Evolutionary conservation across 2,329 filamentous ascomycete genomes (phyloP), one percentile per base, ranked within the genome.

Genomic region (Botrytis fragariae): DNA sequence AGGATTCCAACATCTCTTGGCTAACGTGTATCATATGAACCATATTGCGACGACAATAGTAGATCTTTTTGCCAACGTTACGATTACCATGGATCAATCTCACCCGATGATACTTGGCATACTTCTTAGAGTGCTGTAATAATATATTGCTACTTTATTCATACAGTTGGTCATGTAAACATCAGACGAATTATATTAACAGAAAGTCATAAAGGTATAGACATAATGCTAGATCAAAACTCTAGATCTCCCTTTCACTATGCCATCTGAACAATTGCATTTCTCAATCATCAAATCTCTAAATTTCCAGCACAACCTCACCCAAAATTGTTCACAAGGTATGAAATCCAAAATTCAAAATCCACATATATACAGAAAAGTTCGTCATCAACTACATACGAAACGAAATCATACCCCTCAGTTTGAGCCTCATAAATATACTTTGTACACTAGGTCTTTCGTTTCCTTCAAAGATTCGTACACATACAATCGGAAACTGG

Each of bases 111-210:
- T 14, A 25, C 59, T 61, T 61, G 59, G 59, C 59, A 60, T 14
- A 37, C 32, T 37, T 35, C 9, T 22, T 22, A 10, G 29, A 59
- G 29, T 59, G n/a, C 16, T 57, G 51, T 57, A 4, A 57, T 18
- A 35, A 20, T 59, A 59, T 22, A 35, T 35, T 35, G 18, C 57
- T 59, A 32, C 18, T 59, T 35, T 35, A 35, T 59, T 20, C 18
- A 8, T 3, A 20, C 8, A 22, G 57, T 29, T 35, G 9, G 18
- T 22, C 32, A 35, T n/a, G 14, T 44, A 44, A 63, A 63, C 37
- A 63, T 63, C 61, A 63, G 61, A 63, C 42, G 61, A 63, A 42
- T 42, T 63, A 62, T 62, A 62, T 42, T 62, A 29, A 12, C 25
- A 16, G 37, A 16, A 62, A 10, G 37, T 20, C 5, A n/a, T 29